These are phyloP conservation scores for Metrosideros polymorpha DNA, from an alignment of 441 rosid species.

Conservation along the genomic window DNA sequence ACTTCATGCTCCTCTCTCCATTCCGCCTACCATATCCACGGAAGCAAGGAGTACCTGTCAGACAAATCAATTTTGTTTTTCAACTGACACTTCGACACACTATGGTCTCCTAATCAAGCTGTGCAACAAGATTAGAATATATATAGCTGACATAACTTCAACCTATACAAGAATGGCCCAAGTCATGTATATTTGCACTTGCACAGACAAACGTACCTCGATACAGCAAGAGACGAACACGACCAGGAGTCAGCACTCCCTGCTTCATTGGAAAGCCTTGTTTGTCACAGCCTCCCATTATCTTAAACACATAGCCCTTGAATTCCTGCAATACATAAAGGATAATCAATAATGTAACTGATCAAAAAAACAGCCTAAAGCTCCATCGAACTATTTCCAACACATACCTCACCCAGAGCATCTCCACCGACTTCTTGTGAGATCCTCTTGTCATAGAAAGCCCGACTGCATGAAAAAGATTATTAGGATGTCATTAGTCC, in stretches of 20 bases:
- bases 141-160: background rate
- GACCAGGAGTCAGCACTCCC: slow-evolving; percentile 4
- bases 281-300: slow-evolving; percentile 4
- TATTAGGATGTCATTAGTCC: background rate
- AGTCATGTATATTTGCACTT: background rate
- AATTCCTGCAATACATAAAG: background rate
- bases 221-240: slow-evolving; percentile 2
- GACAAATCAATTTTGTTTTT: background rate
- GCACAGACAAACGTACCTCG: background rate
- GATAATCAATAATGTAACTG: background rate
- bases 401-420: slow-evolving; percentile 2
- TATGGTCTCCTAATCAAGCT: background rate
- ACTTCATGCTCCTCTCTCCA: slow-evolving; percentile 9
- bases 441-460: background rate
- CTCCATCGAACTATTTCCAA: background rate
- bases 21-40: slow-evolving; percentile 1
- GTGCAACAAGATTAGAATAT: background rate
- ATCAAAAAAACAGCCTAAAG: background rate
- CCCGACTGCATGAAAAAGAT: background rate
- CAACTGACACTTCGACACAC: background rate
- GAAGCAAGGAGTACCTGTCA: slow-evolving; percentile 4
- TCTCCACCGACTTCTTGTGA: slow-evolving; percentile 4
- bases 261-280: slow-evolving; percentile 6
- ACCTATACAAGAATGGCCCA: background rate
- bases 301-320: slow-evolving; percentile 3